A percentile compares a stretch with the other conserved stretches of the same genome.
These are phyloP conservation scores for Piper longum DNA, from an alignment of 164 flowering plant species.

Conservation along the genomic window DNA sequence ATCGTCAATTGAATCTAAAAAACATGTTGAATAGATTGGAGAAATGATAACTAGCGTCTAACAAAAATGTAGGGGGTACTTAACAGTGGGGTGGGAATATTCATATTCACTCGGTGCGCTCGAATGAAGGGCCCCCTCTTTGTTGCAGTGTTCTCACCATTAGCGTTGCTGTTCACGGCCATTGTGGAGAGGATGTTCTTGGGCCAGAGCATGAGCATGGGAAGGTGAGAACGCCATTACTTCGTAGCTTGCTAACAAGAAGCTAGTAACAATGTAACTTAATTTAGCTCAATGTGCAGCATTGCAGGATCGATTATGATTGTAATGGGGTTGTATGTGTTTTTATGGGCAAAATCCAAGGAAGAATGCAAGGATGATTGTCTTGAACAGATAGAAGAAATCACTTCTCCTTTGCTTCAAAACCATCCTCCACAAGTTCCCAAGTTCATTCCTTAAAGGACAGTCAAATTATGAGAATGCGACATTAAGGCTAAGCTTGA, in stretches of 20 bases:
- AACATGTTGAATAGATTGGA: too few relatives aligned
- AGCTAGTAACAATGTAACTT: neutral
- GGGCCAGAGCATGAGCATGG: constrained; percentile 3
- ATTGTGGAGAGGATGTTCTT: constrained; percentile 4
- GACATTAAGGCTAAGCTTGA: too few relatives aligned
- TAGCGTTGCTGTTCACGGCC: constrained; percentile 7
- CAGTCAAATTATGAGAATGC: too few relatives aligned
- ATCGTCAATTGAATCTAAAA: neutral
- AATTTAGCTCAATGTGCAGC: constrained; percentile 1
- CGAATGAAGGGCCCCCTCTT: constrained; percentile 9
- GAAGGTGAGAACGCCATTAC: constrained; percentile 2
- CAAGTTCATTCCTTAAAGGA: too few relatives aligned
- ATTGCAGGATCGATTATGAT: constrained; percentile 10
- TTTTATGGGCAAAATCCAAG: constrained; percentile 9
- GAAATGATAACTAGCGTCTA: too few relatives aligned
- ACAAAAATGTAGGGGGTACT: constrained; percentile 5
- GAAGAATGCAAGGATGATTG: constrained; percentile 1
- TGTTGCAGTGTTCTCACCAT: constrained; percentile 9
- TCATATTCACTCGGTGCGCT: constrained; percentile 7
- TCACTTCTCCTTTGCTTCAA: neutral
- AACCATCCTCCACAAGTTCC: neutral
- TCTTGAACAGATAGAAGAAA: neutral
- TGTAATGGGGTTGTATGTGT: constrained; percentile 7
- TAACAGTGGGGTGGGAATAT: constrained; percentile 8
- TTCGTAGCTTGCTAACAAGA: neutral